These are phyloP conservation scores for Dactylellina leptospora DNA, from an alignment of 2,329 filamentous ascomycete genomes.

Conservation along the genomic window DNA sequence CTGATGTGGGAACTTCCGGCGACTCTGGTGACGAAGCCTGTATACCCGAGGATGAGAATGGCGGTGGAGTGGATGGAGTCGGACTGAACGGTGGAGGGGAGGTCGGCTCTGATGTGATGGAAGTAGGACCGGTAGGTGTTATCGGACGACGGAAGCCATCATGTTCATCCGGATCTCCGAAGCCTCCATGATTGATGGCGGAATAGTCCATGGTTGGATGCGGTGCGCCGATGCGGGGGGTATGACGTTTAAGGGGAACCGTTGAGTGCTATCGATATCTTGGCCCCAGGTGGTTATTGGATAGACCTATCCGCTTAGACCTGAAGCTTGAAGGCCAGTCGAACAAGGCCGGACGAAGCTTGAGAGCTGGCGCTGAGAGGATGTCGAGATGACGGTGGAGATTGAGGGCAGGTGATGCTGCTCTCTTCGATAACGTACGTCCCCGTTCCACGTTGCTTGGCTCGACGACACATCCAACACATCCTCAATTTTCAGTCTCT, in stretches of 20 bases:
- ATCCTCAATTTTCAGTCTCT: background rate
- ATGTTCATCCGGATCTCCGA: constrained; percentile 43
- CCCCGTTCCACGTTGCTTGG: background rate
- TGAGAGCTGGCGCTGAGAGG: background rate
- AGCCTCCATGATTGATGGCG: constrained; percentile 43
- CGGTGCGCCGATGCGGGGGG: constrained; percentile 38
- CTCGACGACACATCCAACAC: constrained; percentile 7
- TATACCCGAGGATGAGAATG: background rate
- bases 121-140: constrained; percentile 15
- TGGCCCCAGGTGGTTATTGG: background rate
- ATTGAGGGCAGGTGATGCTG: background rate
- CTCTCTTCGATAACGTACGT: background rate
- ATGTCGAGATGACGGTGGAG: background rate
- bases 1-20: constrained; percentile 22
- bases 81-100: constrained; percentile 44
- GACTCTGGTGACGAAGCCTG: constrained; percentile 26
- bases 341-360: background rate
- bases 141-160: constrained; percentile 48
- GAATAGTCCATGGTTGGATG: constrained; percentile 41
- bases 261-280: background rate
- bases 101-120: constrained; percentile 25
- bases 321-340: background rate
- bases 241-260: background rate
- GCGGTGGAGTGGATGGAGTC: constrained; percentile 27
- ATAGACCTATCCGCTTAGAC: background rate